Base-by-base conservation (phyloP, 371 early-diverging fungal species). In the Thermomucor indicae-seudaticae region DNA sequence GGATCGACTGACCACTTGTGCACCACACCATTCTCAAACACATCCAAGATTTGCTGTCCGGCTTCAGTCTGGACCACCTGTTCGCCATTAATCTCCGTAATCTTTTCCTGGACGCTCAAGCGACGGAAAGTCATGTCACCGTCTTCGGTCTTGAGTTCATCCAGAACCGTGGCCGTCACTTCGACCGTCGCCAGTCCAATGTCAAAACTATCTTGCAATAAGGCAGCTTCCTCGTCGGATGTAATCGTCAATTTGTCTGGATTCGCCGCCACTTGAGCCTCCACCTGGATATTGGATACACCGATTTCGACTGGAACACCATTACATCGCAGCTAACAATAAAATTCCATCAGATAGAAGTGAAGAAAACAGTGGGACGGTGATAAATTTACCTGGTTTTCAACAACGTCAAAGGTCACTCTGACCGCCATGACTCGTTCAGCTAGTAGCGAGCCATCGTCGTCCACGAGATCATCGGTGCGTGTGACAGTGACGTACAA, bases 141-240 rank as follows among this genome's bases (percentile, higher is more conserved):
- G 40, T 85, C 86, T 8, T 78, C 79, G 5, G 76, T 68, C 45
- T 69, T 55, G 14, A 75, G 45, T 48, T 75, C 71, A 32, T 83
- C 82, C 37, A 81, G 60, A 17, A 75, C 35, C 20, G 67, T 55
- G 30, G 84, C 84, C 22, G 72, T 72, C 34, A 89, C 80, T 62
- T 86, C 75, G 17, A 89, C 81, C 17, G 79, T 83, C 30, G 85
- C 85, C 27, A 89, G 66, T 3, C 90, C 90, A 43, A 68, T 55
- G 50, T 86, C 88, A 49, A 87, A 87, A 30, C 67, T 72, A 43
- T 65, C 70, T 35, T 64, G 72, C 11, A 81, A 47, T 8, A 70
- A n/a, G 2, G 71, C 67, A 20, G 68, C 67, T 20, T 81, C 80
- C 44, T 71, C 79, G 29, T 68, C 72, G 5, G 80, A 77, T 20